Evolutionary conservation across 2,329 filamentous ascomycete species (phyloP).

Genomic region (Penicillium sp.): DNA sequence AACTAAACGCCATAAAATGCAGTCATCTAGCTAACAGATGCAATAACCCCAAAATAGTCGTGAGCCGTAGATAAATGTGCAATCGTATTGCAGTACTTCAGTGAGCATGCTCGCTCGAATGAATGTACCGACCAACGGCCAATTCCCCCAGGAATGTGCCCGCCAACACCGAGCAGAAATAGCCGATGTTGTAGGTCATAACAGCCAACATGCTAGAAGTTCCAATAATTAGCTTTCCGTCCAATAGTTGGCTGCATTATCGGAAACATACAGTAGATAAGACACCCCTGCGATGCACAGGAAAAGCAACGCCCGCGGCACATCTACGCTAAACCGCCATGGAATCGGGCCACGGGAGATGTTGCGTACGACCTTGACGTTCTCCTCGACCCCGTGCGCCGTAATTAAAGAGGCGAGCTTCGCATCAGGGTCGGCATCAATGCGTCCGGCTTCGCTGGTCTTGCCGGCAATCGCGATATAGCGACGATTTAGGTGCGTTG

Average conservation of each 20-base stretch:
- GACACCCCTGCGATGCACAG: constrained; percentile 76
- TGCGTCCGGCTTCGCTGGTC: constrained; percentile 63
- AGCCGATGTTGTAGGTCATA: constrained; percentile 88
- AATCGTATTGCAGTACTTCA: constrained; percentile 17
- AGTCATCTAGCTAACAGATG: constrained; percentile 7
- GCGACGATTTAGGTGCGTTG: constrained; percentile 73
- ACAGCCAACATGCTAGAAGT: constrained; percentile 80
- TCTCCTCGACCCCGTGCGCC: constrained; percentile 80
- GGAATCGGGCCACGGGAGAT: constrained; percentile 62
- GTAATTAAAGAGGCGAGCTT: constrained; percentile 71
- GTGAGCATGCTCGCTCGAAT: constrained; percentile 43
- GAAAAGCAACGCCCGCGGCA: constrained; percentile 73
- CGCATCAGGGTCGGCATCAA: constrained; percentile 64
- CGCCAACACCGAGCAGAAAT: constrained; percentile 79
- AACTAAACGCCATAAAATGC: background rate
- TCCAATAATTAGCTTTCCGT: constrained; percentile 12
- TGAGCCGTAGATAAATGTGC: background rate
- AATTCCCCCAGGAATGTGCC: constrained; percentile 87
- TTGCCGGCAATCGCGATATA: constrained; percentile 77
- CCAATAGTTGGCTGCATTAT: background rate
- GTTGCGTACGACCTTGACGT: constrained; percentile 73
- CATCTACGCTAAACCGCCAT: constrained; percentile 82
- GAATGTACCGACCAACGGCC: constrained; percentile 72
- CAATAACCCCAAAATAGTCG: constrained; percentile 5
- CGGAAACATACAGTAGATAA: constrained; percentile 77